phyloP scores from a whole-genome alignment of 2,329 filamentous ascomycete species.

The Penicillium sp. region DNA sequence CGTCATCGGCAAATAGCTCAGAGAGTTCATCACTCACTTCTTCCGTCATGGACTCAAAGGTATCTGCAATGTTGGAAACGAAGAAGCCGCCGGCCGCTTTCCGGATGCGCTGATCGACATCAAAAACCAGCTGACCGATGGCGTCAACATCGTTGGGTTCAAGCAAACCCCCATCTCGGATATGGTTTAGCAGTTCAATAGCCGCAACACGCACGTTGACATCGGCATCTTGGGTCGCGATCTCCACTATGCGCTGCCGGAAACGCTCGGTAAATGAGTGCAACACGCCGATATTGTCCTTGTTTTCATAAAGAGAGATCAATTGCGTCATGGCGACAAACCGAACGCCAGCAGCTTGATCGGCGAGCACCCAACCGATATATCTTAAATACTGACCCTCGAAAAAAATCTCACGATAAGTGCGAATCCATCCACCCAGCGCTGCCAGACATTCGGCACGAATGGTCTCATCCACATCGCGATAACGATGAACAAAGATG shows the following conservation, averaged over 20 bases:
- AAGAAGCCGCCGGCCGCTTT: slow-evolving; percentile 90
- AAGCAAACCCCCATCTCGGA: slow-evolving; percentile 77
- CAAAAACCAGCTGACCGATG: slow-evolving; percentile 82
- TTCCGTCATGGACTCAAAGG: slow-evolving; percentile 72
- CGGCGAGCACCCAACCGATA: slow-evolving; percentile 90
- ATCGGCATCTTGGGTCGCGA: slow-evolving; percentile 81
- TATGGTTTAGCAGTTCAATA: slow-evolving; percentile 72
- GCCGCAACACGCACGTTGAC: slow-evolving; percentile 70
- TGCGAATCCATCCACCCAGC: slow-evolving; percentile 80
- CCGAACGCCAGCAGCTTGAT: slow-evolving; percentile 66
- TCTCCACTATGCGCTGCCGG: slow-evolving; percentile 78
- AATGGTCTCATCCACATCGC: slow-evolving; percentile 85
- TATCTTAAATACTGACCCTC: slow-evolving; percentile 88
- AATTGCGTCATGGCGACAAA: slow-evolving; percentile 84
- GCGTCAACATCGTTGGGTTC: slow-evolving; percentile 88
- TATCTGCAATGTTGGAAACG: slow-evolving; percentile 74
- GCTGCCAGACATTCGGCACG: slow-evolving; percentile 82
- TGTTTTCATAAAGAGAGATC: slow-evolving; percentile 68
- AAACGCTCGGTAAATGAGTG: slow-evolving; percentile 93
- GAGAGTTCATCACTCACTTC: slow-evolving; percentile 75
- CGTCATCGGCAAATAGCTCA: slow-evolving; percentile 69
- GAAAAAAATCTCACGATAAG: slow-evolving; percentile 80
- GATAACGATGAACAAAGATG: slow-evolving; percentile 91
- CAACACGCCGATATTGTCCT: slow-evolving; percentile 67
- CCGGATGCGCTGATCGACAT: slow-evolving; percentile 74